Base-by-base conservation (phyloP, 2,329 filamentous ascomycete species). In the Claviceps cyperi region DNA sequence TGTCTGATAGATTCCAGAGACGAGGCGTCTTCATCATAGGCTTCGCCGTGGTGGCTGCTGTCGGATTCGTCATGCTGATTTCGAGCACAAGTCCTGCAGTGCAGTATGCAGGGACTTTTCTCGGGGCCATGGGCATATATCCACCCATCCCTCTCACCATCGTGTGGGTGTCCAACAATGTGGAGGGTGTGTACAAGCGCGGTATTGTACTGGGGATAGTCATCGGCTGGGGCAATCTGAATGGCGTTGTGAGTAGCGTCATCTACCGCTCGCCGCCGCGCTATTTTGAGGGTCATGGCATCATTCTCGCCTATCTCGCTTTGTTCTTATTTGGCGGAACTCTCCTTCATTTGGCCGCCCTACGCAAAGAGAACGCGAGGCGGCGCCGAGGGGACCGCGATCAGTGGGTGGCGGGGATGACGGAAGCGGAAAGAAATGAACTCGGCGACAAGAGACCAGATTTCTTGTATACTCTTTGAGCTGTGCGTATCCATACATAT, bases 151-250 rank as follows among this genome's bases (percentile, higher is more conserved):
- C 87, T 6, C 92, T 94, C 62, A 94, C 87, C 0, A 87, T 96
- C 55, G 81, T 83, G 2, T 96, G 90, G 90, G 73, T 83, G 17
- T 81, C 83, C 46, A 96, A 96, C 69, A 96, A 95, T 54, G 77
- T 82, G 37, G 89, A 95, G 66, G 85, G 90, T 14, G 86, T 91
- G 2, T 94, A 94, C 68, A 95, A 95, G 71, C 80, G 90, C 36
- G 90, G 89, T 37, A 83, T 95, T 17, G 86, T 86, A 0, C 68
- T 96, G 0, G 90, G 90, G 0, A 81, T 95, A 55, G 84, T 95
- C 48, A 94, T 96, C 53, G 89, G 84, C 22, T 94, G 87, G 86
- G 90, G 90, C 35, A 95, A 96, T 61, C 70, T 96, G 43, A 94
- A 94, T 62, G 89, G 90, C 38, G 79, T 95, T 22, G 84, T 95